Evolutionary conservation across 352 stramenopile species (phyloP), one percentile per base, ranked within the genome.

Genomic region (Globisporangium perplexum): DNA sequence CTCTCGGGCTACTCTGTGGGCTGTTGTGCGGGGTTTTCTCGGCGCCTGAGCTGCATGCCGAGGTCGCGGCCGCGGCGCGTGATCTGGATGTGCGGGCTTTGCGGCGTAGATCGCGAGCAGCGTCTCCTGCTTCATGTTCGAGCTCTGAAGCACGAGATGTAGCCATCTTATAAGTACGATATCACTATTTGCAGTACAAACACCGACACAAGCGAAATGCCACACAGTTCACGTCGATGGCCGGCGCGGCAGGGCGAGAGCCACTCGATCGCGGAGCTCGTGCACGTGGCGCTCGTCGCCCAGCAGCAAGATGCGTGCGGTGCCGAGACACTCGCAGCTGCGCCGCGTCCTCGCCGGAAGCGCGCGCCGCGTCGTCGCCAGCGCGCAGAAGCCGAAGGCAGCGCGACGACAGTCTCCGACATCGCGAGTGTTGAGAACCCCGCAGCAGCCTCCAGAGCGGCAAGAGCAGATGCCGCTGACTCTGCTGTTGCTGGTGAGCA

Each of bases 91-190:
- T 3, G 41, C 26, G n/a, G 20, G n/a, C 41, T 46, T 46, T 7
- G 41, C n/a, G 20, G 39, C 18, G 54, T 77, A 77, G 50, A 77
- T 77, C 38, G 45, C 53, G 39, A 68, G 47, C 46, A 77, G 55
- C 28, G 64, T 77, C 47, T 71, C 55, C 33, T 71, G n/a, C n/a
- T n/a, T n/a, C n/a, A n/a, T n/a, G n/a, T n/a, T n/a, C n/a, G n/a
- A n/a, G n/a, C n/a, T n/a, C n/a, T n/a, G n/a, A n/a, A n/a, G n/a
- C n/a, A n/a, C n/a, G n/a, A n/a, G n/a, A n/a, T 46, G 41, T 28
- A 46, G 39, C 39, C 39, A 44, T 44, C 5, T 20, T 8, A 6
- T 44, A 24, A 23, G n/a, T 46, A 7, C 7, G 3, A 23, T 15
- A 11, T 6, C 10, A 45, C 15, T 4, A n/a, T 23, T n/a, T n/a